These are phyloP conservation scores for Phytophthora fragariaefolia DNA, from an alignment of 352 stramenopile species.

Conservation along the genomic window DNA sequence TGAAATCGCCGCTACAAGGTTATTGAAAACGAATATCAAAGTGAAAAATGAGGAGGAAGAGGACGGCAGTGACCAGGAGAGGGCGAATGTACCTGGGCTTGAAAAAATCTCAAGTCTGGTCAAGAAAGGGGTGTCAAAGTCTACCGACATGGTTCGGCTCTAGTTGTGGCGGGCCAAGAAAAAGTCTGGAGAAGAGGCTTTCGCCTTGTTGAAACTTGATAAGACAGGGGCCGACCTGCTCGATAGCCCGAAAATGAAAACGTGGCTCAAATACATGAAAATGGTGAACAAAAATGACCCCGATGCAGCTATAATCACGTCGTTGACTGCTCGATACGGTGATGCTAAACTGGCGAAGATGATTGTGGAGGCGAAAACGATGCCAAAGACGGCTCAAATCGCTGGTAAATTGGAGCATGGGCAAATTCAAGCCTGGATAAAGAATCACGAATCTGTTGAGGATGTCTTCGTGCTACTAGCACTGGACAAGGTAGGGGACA, in stretches of 20 bases:
- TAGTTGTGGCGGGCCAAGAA: background rate
- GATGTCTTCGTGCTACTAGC: slow-evolving; percentile 6
- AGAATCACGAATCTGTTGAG: background rate
- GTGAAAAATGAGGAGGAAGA: background rate
- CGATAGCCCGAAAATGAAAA: background rate
- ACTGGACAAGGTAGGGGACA: background rate
- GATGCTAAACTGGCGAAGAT: slow-evolving; percentile 6
- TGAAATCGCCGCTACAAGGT: background rate
- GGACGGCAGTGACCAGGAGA: background rate
- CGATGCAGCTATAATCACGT: background rate
- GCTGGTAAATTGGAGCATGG: background rate
- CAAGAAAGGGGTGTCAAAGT: background rate
- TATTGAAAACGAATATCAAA: background rate
- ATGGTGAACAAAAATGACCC: background rate
- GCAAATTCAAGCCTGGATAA: background rate
- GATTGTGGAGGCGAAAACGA: background rate
- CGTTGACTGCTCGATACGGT: background rate
- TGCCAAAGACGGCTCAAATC: background rate
- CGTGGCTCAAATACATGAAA: slow-evolving; percentile 1
- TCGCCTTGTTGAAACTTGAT: slow-evolving; percentile 2
- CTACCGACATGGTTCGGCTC: background rate
- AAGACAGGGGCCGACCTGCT: background rate
- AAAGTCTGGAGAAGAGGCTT: background rate
- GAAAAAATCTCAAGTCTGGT: background rate
- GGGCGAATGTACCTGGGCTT: background rate